Conservation (phyloP, 1,284 basidiomycete genomes). For the Cutaneotrichosporon dermatis region DNA sequence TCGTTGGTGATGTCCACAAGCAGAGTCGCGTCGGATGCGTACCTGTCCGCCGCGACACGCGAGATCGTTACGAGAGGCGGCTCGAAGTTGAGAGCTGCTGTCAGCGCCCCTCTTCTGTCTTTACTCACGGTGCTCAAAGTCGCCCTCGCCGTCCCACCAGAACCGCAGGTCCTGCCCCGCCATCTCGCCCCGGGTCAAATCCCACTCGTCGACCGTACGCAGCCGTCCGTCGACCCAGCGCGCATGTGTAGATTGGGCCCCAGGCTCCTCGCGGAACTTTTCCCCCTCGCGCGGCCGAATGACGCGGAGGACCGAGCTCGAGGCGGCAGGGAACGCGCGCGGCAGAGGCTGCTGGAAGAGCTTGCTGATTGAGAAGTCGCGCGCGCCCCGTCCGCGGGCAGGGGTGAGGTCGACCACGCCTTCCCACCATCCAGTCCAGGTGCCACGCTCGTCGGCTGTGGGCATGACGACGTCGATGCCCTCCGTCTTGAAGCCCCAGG, state of each 20-base stretch:
- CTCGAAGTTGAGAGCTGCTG: slow-evolving; percentile 26
- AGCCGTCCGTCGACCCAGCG: slow-evolving; percentile 35
- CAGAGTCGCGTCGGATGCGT: slow-evolving; percentile 71
- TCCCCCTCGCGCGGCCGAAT: slow-evolving; percentile 20
- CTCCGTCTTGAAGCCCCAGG: slow-evolving; percentile 63
- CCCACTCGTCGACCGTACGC: slow-evolving; percentile 30
- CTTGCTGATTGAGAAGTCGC: slow-evolving; percentile 70
- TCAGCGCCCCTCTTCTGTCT: not conserved
- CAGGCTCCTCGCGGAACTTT: not conserved
- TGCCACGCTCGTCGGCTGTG: slow-evolving; percentile 32
- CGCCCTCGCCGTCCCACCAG: slow-evolving; percentile 48
- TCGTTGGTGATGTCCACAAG: slow-evolving; percentile 67
- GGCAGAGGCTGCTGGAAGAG: slow-evolving; percentile 67
- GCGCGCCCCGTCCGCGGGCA: slow-evolving; percentile 53
- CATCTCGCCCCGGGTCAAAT: slow-evolving; percentile 21
- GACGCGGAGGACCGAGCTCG: slow-evolving; percentile 47
- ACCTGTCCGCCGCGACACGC: slow-evolving; percentile 68
- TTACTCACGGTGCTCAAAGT: slow-evolving; percentile 49
- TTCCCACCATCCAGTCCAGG: slow-evolving; percentile 70
- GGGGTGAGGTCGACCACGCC: slow-evolving; percentile 73
- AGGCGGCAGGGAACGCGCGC: slow-evolving; percentile 57
- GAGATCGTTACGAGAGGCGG: slow-evolving; percentile 59
- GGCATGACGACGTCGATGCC: slow-evolving; percentile 46
- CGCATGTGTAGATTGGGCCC: not conserved
- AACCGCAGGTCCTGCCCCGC: slow-evolving; percentile 37